phyloP scores from a whole-genome alignment of 306 rosid genomes.

The Prunus campanulata region DNA sequence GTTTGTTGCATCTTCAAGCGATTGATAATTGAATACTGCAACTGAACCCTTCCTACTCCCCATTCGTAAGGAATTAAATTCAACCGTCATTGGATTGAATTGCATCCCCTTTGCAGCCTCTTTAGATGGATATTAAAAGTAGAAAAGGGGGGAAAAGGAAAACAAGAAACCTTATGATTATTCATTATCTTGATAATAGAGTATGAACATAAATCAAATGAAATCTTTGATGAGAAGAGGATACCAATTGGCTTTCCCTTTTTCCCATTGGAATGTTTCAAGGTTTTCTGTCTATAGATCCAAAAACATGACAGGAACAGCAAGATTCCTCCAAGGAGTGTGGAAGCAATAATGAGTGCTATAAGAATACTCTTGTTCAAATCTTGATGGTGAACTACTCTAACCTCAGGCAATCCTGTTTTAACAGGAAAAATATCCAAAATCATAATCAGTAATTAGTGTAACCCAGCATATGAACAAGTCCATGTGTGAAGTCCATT shows the following conservation, averaged over 20 bases:
- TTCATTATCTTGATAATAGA: conserved; percentile 13
- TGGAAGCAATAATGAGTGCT: conserved; percentile 63
- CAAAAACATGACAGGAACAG: conserved; percentile 50
- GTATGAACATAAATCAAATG: background rate
- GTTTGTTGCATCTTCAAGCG: conserved; percentile 74
- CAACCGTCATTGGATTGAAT: conserved; percentile 40
- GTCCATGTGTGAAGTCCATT: background rate
- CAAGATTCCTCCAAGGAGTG: conserved; percentile 63
- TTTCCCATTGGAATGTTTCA: conserved; percentile 31
- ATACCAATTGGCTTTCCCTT: conserved; percentile 52
- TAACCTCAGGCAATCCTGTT: conserved; percentile 52
- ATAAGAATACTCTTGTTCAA: conserved; percentile 66
- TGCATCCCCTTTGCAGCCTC: conserved; percentile 54
- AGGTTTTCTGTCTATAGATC: conserved; percentile 42
- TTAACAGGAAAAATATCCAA: conserved; percentile 18
- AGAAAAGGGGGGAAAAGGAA: conserved; percentile 11
- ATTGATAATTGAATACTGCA: conserved; percentile 62
- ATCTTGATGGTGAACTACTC: conserved; percentile 59
- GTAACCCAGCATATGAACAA: background rate
- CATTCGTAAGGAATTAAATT: conserved; percentile 57
- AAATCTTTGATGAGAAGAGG: conserved; percentile 13
- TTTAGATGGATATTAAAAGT: conserved; percentile 21
- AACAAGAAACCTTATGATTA: conserved; percentile 4
- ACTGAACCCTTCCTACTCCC: conserved; percentile 58
- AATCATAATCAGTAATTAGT: background rate